Evolutionary conservation across 148 eudicot genomes (phyloP).

Genomic region (Tetragonia tetragonoides): DNA sequence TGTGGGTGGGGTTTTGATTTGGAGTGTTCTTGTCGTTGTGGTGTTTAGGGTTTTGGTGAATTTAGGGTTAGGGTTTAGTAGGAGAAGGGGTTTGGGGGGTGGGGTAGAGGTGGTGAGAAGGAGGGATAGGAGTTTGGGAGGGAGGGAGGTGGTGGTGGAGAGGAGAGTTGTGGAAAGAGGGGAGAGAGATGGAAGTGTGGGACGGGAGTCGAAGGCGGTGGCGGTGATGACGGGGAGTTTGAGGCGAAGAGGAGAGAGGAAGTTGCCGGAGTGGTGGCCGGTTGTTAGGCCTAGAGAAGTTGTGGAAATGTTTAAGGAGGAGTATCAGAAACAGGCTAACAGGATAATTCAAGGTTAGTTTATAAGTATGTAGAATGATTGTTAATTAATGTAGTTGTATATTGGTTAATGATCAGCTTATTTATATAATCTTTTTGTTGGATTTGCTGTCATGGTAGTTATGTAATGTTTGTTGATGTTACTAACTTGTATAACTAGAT

Average conservation of each 20-base stretch:
- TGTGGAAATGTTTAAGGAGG: slow-evolving; percentile 34
- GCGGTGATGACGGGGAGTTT: slow-evolving; percentile 11
- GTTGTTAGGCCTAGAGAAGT: slow-evolving; percentile 26
- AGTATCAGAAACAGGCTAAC: slow-evolving; percentile 63
- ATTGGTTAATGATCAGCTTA: not conserved
- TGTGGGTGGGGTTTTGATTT: slow-evolving; percentile 37
- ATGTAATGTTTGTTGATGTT: not conserved
- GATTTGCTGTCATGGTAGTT: slow-evolving; percentile 1
- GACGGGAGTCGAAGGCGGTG: slow-evolving; percentile 21
- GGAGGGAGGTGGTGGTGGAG: slow-evolving; percentile 77
- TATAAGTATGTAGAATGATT: slow-evolving; percentile 1
- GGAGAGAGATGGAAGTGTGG: slow-evolving; percentile 3
- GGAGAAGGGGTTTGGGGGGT: slow-evolving; percentile 20
- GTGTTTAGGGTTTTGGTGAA: slow-evolving; percentile 48
- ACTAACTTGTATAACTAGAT: not conserved
- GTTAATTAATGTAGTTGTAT: not conserved
- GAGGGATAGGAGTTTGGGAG: slow-evolving; percentile 91
- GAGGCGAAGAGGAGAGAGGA: slow-evolving; percentile 29
- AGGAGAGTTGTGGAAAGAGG: slow-evolving; percentile 20
- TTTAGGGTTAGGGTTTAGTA: slow-evolving; percentile 34
- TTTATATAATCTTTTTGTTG: not conserved
- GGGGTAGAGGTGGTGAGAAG: slow-evolving; percentile 45
- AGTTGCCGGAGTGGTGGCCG: slow-evolving; percentile 95
- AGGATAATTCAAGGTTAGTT: slow-evolving; percentile 63
- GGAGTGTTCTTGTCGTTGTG: slow-evolving; percentile 38